phyloP scores from a whole-genome alignment of 139 green algal genomes.

The Mychonastes homosphaera region DNA sequence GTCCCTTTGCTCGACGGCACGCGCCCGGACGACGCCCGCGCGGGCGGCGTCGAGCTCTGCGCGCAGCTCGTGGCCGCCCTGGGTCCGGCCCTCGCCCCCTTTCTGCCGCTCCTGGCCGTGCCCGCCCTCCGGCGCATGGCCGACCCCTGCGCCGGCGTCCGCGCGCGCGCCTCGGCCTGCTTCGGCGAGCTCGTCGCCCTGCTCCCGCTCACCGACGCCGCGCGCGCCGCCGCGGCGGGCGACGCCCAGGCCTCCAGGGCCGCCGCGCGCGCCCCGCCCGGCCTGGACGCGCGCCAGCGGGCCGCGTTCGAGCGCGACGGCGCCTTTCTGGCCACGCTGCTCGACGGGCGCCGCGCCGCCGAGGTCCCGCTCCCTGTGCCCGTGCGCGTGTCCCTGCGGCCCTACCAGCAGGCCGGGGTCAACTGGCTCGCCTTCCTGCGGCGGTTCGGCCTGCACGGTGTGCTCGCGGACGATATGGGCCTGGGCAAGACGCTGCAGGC shows the following conservation, averaged over 20 bases:
- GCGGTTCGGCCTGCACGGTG: constrained; percentile 83
- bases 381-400: constrained; percentile 52
- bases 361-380: constrained; percentile 58
- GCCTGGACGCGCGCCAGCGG: constrained; percentile 46
- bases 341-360: constrained; percentile 67
- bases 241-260: too few relatives aligned
- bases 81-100: constrained; percentile 44
- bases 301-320: constrained; percentile 41
- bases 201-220: constrained; percentile 68
- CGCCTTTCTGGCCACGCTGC: constrained; percentile 76
- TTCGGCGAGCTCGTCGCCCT: constrained; percentile 78
- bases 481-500: constrained; percentile 50
- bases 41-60: constrained; percentile 32
- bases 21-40: constrained; percentile 8
- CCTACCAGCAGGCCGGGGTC: constrained; percentile 92
- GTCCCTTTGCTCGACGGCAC: constrained; percentile 28
- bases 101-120: constrained; percentile 70
- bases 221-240: neutral
- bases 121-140: constrained; percentile 81
- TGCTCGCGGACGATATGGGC: constrained; percentile 95
- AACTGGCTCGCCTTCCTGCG: constrained; percentile 96
- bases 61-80: constrained; percentile 12
- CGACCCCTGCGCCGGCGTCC: constrained; percentile 50
- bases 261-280: too few relatives aligned
- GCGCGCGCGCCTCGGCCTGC: constrained; percentile 43